Evolutionary conservation across 495 filamentous ascomycete genomes (phyloP), one percentile per base, ranked within the genome.

Genomic region (Talaromyces borbonicus): DNA sequence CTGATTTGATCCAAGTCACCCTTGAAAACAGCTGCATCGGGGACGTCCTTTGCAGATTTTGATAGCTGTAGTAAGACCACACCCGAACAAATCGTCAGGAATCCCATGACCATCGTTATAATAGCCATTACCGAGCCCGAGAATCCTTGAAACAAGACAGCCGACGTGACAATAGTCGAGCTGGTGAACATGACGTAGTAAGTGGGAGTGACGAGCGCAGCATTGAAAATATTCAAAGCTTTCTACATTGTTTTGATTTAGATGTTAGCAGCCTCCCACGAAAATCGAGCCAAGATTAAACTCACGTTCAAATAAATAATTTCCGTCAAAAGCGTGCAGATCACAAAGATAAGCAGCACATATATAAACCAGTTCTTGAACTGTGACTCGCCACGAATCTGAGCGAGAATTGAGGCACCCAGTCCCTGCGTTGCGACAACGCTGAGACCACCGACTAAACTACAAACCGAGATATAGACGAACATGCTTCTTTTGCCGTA

Each of bases 101-200:
- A 98, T 0, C 93, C 93, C 67, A 93, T 75, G 33, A 97, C 82
- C 9, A 97, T 84, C 2, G 90, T 95, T 14, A 87, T 66, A 47
- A 97, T 98, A 27, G 84, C 74, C 7, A 75, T 77, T 1, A 77
- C 74, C 0, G 85, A 82, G 26, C 90, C 92, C 55, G 95, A 90
- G 75, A 98, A 96, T 4, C 92, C 92, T 49, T 80, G 85, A 61
- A 98, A 98, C 12, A 98, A 71, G 18, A 98, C 79, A 5, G 90
- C 87, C 0, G 88, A 95, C 6, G 87, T 90, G 49, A 97, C 78
- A 52, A 98, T 95, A 3, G 92, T 98, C 12, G 87, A 80, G 54
- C 80, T 92, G 35, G 92, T 98, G 62, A 98, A 98, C 69, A 87
- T 89, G 49, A 98, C 92, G 58, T 98, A 98, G 65, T 98, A 98